Evolutionary conservation across 2,329 filamentous ascomycete species (phyloP).

Genomic region (Chaetomium globosum): DNA sequence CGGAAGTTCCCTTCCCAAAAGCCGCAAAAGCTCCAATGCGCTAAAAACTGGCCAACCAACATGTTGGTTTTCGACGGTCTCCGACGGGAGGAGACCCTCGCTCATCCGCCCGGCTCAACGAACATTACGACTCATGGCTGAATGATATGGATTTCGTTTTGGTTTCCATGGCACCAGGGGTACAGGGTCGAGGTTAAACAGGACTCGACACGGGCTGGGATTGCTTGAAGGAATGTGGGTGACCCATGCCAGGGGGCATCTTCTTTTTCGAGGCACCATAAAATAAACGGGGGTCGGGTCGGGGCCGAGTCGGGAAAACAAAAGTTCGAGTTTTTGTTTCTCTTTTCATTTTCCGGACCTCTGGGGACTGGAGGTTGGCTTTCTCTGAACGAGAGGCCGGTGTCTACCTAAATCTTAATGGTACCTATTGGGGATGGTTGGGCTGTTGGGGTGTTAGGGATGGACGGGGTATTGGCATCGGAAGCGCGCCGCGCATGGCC

Average conservation of each 20-base stretch:
- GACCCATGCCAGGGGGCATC: slow-evolving; percentile 18
- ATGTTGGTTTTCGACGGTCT: slow-evolving; percentile 3
- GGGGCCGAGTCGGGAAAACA: slow-evolving; percentile 20
- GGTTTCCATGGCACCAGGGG: slow-evolving; percentile 15
- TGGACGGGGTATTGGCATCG: neutral
- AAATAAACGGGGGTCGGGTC: slow-evolving; percentile 20
- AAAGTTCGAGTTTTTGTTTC: slow-evolving; percentile 24
- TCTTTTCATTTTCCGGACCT: neutral
- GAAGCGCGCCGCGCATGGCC: neutral
- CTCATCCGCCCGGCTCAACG: slow-evolving; percentile 1
- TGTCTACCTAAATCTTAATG: slow-evolving; percentile 30
- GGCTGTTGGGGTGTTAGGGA: neutral
- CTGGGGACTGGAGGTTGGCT: neutral
- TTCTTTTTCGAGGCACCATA: slow-evolving; percentile 17
- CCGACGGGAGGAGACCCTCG: neutral
- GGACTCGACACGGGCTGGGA: slow-evolving; percentile 27
- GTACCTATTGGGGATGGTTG: slow-evolving; percentile 15
- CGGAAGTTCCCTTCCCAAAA: slow-evolving; percentile 17
- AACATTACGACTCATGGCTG: slow-evolving; percentile 31
- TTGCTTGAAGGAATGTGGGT: slow-evolving; percentile 18
- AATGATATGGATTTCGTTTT: slow-evolving; percentile 31
- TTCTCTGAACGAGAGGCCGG: slow-evolving; percentile 8
- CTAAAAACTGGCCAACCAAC: neutral
- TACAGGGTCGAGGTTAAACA: slow-evolving; percentile 31
- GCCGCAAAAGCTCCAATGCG: slow-evolving; percentile 3